Conservation (phyloP, 805 yeast genomes). For the Allodekkera sacchari region DNA sequence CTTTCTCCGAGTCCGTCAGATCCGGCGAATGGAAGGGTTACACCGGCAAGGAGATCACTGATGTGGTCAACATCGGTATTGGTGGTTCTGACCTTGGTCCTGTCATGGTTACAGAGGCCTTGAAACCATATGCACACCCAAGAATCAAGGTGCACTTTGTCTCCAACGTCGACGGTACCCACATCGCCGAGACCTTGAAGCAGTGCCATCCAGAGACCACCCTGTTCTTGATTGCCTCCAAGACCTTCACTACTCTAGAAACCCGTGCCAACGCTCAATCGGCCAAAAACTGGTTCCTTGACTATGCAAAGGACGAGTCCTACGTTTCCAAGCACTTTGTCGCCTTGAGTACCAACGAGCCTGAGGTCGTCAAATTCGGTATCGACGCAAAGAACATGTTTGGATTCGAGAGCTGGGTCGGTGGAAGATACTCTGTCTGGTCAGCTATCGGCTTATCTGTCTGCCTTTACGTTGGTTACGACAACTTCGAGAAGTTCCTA, state of each 20-base stretch:
- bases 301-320: constrained; percentile 41
- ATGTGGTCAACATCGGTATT: constrained; percentile 94
- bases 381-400: constrained; percentile 98
- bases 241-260: constrained; percentile 99
- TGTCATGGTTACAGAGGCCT: constrained; percentile 98
- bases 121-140: constrained; percentile 77
- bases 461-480: constrained; percentile 91
- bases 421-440: constrained; percentile 99
- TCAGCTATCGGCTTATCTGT: constrained; percentile 96
- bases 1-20: constrained; percentile 83
- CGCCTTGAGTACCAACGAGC: constrained; percentile 90
- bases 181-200: constrained; percentile 85
- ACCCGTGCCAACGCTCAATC: constrained; percentile 93
- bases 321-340: constrained; percentile 96
- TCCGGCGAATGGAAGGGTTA: constrained; percentile 96
- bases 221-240: constrained; percentile 84
- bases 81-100: constrained; percentile 99
- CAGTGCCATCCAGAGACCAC: constrained; percentile 82
- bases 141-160: constrained; percentile 82
- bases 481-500: constrained; percentile 84
- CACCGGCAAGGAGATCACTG: constrained; percentile 90
- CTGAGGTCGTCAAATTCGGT: constrained; percentile 89
- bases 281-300: constrained; percentile 92
- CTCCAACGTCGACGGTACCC: constrained; percentile 98
- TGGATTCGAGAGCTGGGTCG: constrained; percentile 98